Evolutionary conservation across 352 stramenopile genomes (phyloP), one percentile per base, ranked within the genome.

Genomic region (Pythium biforme): DNA sequence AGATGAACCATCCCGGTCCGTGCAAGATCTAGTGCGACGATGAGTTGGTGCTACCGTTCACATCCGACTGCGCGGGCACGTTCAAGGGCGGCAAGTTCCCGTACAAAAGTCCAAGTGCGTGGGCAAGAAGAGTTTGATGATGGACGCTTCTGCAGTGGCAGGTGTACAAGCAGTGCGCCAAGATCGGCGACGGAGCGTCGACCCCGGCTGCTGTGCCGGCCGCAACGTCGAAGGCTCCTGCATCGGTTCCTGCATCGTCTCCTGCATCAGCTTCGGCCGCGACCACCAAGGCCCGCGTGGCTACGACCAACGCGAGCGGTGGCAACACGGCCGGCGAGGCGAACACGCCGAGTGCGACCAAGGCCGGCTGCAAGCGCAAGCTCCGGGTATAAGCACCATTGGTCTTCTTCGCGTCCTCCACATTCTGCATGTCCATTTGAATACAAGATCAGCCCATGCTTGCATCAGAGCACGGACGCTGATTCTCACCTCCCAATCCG

Each of bases 91-190:
- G 67, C 43, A 70, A 68, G 20, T 61, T 85, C 25, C 59, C 68
- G 46, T 80, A 83, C 55, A 59, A 81, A 70, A 59, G 14, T 63
- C 74, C 17, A 62, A 72, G 25, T 86, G 76, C 39, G 66, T 51
- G 34, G 57, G 65, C 46, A 76, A 73, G 22, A 74, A 70, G 26
- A 58, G 71, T 1, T 63, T 87, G 14, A 82, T 70, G 4, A 76
- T 83, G 43, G 11, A 76, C 83, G 65, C 77, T 87, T 37, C 61
- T 69, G 12, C 60, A 70, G 48, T 89, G 75, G 77, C 77, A 89
- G 68, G 68, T 89, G 54, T 87, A 86, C 66, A 70, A 47, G 7
- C 12, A 69, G 20, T 69, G 62, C 46, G 39, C 49, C 20, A 59
- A 50, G 39, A 59, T 69, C 29, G 49, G 62, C 17, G 33, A 31